Percentiles rank a stretch among this genome's conserved stretches.
Conservation (phyloP, 2,329 filamentous ascomycete species). For the Stachybotrys elegans region DNA sequence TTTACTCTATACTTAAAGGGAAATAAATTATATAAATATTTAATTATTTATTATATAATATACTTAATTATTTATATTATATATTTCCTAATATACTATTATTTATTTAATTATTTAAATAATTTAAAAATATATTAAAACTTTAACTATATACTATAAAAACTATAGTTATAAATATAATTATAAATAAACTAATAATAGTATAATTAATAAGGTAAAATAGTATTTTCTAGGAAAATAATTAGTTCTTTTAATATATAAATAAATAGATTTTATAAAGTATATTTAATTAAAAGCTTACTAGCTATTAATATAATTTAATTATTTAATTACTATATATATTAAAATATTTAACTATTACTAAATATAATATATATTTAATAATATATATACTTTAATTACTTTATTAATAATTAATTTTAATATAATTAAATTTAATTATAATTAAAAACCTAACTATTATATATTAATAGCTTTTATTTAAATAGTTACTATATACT, state of each 20-base stretch:
- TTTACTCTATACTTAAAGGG: too few species aligned
- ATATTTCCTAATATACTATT: slow-evolving; percentile 1
- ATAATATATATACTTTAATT: too few species aligned
- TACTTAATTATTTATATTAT: neutral
- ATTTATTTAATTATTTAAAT: slow-evolving; percentile 2
- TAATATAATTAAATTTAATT: neutral
- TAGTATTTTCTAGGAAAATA: slow-evolving; percentile 1
- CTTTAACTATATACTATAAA: neutral
- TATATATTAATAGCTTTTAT: slow-evolving; percentile 1
- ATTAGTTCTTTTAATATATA: neutral
- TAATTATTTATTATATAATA: neutral
- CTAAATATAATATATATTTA: neutral
- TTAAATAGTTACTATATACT: neutral
- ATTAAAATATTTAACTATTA: neutral
- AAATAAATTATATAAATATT: neutral
- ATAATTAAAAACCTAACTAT: neutral
- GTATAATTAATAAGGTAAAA: neutral
- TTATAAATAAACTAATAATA: neutral
- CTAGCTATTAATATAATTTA: neutral
- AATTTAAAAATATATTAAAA: neutral
- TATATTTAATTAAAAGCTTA: neutral
- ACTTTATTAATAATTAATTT: neutral
- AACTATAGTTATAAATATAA: neutral
- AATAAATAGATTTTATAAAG: neutral
- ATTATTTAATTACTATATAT: neutral